Percentiles rank a stretch among this genome's conserved stretches.
These are phyloP conservation scores for Amoebophrya sp. DNA, from an alignment of 169 alveolate species.

Conservation along the genomic window DNA sequence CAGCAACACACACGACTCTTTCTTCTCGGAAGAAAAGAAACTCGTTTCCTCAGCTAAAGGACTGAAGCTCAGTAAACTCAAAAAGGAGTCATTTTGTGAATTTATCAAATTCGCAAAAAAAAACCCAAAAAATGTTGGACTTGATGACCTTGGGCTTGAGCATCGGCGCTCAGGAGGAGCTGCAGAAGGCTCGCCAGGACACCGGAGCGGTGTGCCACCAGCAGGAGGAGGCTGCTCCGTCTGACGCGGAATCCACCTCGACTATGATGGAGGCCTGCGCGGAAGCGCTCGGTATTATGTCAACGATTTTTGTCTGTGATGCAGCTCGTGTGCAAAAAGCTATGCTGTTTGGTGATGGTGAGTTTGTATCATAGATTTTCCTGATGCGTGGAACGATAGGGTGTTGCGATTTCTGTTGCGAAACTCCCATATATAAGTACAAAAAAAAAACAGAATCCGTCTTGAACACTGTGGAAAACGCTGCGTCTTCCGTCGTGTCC, in stretches of 20 bases:
- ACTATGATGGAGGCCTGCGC: not conserved
- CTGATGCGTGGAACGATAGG: no score
- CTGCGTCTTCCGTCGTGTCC: not conserved
- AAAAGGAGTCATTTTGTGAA: not conserved
- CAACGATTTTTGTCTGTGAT: no score
- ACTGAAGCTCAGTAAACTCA: not conserved
- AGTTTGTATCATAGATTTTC: no score
- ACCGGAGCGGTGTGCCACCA: not conserved
- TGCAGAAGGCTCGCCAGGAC: not conserved
- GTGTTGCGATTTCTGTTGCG: no score
- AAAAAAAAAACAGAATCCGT: not conserved
- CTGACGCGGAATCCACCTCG: not conserved
- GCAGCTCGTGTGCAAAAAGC: no score
- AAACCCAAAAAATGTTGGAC: not conserved
- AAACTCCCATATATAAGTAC: no score
- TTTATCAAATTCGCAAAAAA: not conserved
- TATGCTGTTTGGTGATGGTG: no score
- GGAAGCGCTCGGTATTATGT: not conserved
- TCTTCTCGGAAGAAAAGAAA: no score
- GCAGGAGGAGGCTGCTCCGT: not conserved
- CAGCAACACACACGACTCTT: no score
- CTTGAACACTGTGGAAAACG: not conserved
- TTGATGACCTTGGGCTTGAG: constrained; percentile 15
- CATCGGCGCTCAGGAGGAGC: constrained; percentile 3
- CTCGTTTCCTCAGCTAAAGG: no score